These are phyloP conservation scores for Ceratopteris richardii DNA, from an alignment of 75 land plant genomes.

Conservation along the genomic window DNA sequence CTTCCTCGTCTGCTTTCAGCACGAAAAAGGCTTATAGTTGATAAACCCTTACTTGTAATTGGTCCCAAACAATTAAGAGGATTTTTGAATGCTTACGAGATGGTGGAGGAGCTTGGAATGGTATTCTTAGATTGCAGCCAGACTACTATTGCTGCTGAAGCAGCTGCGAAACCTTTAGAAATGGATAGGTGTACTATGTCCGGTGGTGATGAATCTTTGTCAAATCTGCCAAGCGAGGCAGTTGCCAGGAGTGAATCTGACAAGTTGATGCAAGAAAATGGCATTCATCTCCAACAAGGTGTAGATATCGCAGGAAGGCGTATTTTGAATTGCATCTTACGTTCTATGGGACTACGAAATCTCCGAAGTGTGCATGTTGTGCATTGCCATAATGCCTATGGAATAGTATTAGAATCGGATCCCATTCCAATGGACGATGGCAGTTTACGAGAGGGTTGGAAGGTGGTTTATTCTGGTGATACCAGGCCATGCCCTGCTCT, in stretches of 20 bases:
- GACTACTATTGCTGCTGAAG: constrained; percentile 22
- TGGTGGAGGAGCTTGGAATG: constrained; percentile 76
- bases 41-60: constrained; percentile 72
- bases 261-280: constrained; percentile 13
- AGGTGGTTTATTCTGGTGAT: constrained; percentile 96
- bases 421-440: background rate
- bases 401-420: constrained; percentile 23
- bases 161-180: constrained; percentile 4
- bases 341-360: constrained; percentile 16
- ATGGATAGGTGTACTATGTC: background rate
- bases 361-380: constrained; percentile 27
- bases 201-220: background rate
- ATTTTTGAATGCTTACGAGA: constrained; percentile 77
- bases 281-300: constrained; percentile 20
- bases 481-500: constrained; percentile 87
- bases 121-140: constrained; percentile 80
- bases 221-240: background rate
- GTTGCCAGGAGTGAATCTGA: no score
- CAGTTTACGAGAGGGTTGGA: constrained; percentile 53
- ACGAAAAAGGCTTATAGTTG: constrained; percentile 49
- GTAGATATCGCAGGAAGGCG: constrained; percentile 23
- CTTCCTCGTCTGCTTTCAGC: constrained; percentile 79
- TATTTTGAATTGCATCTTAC: constrained; percentile 12
- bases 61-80: constrained; percentile 79
- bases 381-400: constrained; percentile 35